These are phyloP conservation scores for Colletotrichum ledebouriae DNA, from an alignment of 2,329 filamentous ascomycete genomes.

Conservation along the genomic window DNA sequence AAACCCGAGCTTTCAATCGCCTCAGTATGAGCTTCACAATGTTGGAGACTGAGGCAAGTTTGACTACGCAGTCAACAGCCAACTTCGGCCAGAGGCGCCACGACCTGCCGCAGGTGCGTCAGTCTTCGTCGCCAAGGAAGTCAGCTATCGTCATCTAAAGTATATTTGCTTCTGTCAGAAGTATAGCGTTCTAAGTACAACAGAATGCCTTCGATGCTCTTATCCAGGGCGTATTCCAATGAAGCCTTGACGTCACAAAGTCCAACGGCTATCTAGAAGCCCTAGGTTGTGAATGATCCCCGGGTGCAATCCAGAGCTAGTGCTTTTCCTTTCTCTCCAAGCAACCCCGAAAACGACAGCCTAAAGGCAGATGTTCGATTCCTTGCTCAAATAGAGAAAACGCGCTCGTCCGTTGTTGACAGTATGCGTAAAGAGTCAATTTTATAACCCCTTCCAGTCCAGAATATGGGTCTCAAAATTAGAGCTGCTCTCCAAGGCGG, in stretches of 20 bases:
- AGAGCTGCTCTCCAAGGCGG: too few species aligned
- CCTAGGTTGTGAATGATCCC: background rate
- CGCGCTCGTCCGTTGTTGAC: background rate
- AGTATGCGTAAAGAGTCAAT: background rate
- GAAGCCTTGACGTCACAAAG: too few species aligned
- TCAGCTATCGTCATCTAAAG: background rate
- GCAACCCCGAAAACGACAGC: background rate
- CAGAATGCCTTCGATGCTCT: background rate
- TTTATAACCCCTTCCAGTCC: background rate
- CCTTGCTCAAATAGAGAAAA: background rate
- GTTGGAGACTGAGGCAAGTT: too few species aligned
- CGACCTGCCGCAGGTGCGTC: too few species aligned
- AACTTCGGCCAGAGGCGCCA: too few species aligned
- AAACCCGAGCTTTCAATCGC: too few species aligned
- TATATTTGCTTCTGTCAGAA: conserved; percentile 10
- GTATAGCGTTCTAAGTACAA: conserved; percentile 19
- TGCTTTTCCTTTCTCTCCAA: background rate
- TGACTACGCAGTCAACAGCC: too few species aligned
- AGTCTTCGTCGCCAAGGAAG: background rate
- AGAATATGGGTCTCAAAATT: background rate
- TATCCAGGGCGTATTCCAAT: background rate
- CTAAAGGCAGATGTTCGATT: background rate
- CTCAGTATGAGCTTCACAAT: too few species aligned
- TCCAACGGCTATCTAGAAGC: conserved; percentile 8
- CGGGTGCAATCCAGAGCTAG: background rate